Evolutionary conservation across 148 eudicot species (phyloP), one percentile per base, ranked within the genome.

Genomic region (Rhododendron ferrugineum): DNA sequence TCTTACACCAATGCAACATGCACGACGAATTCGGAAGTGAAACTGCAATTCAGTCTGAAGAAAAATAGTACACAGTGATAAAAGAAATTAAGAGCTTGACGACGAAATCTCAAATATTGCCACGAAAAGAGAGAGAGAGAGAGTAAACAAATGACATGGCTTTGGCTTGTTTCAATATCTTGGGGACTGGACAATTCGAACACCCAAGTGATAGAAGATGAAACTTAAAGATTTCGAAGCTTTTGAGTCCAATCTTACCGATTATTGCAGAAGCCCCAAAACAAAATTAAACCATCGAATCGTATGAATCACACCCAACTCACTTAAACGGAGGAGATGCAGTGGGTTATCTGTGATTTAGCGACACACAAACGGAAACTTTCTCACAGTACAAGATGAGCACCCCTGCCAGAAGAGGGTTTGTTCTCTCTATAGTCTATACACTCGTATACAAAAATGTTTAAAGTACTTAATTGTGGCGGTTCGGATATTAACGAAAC

Each of bases 401-500:
- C 44, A 40, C 44, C 44, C 1, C 44, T 6, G 44, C 44, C 44
- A 40, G 44, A 6, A 6, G 44, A 40, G 8, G 44, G 44, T 40
- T 40, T 40, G 44, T 40, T 37, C 40, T 37, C 42, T 37, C 5
- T 1, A 32, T 32, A 4, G 6, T 37, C 40, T 37, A 4, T 37
- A 4, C 40, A 37, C 6, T 37, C 40, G 40, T 37, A 37, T 37
- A 4, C 5, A 37, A 37, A n/a, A n/a, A n/a, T 36, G 37, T 2
- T 36, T 36, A 36, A 3, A 0, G 0, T 0, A 3, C 40, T 0
- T 0, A 5, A 37, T 37, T 5, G 42, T 37, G 42, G 5, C 6
- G 42, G 42, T 37, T 0, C 42, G 0, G 0, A 40, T 5, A 1
- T 40, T 40, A 40, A 40, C 5, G 0, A 40, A 5, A 5, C 0